A percentile compares a stretch with the other conserved stretches of the same genome.
Evolutionary conservation across 2,329 filamentous ascomycete genomes (phyloP).

Genomic region (Raffaelea ambrosiae): DNA sequence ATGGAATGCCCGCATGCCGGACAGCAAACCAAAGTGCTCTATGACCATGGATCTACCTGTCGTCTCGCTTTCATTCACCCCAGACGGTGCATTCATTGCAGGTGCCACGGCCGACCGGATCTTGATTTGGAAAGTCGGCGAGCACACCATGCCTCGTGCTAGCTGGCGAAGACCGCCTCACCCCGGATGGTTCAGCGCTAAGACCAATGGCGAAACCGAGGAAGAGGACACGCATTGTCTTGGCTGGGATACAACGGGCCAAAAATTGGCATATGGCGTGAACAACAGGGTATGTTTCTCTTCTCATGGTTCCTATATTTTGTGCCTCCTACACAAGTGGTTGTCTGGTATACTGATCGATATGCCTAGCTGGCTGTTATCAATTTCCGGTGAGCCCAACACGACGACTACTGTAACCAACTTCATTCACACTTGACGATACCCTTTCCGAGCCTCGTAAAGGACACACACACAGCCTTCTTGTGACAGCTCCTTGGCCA

Average conservation of each 20-base stretch:
- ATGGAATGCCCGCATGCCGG: constrained; percentile 49
- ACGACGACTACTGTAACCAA: no score
- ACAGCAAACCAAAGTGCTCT: constrained; percentile 48
- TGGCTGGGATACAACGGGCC: constrained; percentile 53
- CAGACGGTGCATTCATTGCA: constrained; percentile 54
- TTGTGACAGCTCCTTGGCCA: no score
- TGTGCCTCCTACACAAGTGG: background rate
- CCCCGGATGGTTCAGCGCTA: constrained; percentile 50
- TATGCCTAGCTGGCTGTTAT: constrained; percentile 14
- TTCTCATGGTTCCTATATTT: background rate
- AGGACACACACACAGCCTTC: no score
- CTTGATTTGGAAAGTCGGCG: constrained; percentile 57
- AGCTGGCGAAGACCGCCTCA: constrained; percentile 50
- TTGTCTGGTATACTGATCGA: background rate
- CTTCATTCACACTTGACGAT: no score
- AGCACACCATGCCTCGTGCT: constrained; percentile 47
- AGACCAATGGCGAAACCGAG: constrained; percentile 40
- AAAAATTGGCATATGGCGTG: constrained; percentile 54
- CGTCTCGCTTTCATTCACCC: constrained; percentile 52
- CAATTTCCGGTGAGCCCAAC: constrained; percentile 12
- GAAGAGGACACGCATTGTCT: constrained; percentile 55
- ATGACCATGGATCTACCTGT: constrained; percentile 52
- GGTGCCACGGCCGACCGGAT: constrained; percentile 51
- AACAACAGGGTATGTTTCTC: constrained; percentile 48
- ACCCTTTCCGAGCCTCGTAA: no score